Conservation (phyloP, 331 rosid species). For the Acacia pycnantha region DNA sequence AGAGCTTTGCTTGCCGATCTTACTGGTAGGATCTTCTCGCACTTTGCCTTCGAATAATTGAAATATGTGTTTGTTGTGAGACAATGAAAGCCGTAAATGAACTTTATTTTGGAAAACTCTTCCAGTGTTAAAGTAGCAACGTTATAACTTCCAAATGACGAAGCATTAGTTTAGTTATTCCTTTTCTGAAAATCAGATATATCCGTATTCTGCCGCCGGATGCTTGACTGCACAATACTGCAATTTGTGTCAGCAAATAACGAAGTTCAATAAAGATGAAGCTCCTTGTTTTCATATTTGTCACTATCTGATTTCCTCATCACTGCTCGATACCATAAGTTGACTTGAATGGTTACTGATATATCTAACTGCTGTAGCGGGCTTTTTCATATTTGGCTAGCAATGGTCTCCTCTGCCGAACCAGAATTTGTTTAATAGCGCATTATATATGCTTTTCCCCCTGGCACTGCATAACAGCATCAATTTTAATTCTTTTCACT, state of each 20-base stretch:
- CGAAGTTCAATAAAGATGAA: not conserved
- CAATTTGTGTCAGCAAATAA: not conserved
- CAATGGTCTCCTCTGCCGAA: constrained; percentile 1
- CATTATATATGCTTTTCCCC: not conserved
- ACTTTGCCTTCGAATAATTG: not conserved
- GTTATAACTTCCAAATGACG: not conserved
- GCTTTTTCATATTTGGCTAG: not conserved
- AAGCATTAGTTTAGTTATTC: not conserved
- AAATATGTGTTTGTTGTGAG: not conserved
- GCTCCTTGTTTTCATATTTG: not conserved
- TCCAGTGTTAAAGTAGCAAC: not conserved
- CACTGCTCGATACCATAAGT: not conserved
- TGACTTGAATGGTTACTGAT: constrained; percentile 23
- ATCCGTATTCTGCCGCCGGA: not conserved
- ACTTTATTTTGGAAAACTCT: not conserved
- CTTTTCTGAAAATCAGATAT: not conserved
- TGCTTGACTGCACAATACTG: not conserved
- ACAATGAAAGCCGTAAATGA: constrained; percentile 4
- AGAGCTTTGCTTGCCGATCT: constrained; percentile 94
- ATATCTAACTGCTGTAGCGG: not conserved
- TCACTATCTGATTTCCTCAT: not conserved
- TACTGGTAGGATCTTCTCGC: constrained; percentile 49
- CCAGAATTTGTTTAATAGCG: not conserved
- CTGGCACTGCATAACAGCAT: not conserved
- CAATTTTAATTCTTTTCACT: not conserved